Evolutionary conservation across 2,329 filamentous ascomycete genomes (phyloP).

Genomic region (Botrytis tulipae): DNA sequence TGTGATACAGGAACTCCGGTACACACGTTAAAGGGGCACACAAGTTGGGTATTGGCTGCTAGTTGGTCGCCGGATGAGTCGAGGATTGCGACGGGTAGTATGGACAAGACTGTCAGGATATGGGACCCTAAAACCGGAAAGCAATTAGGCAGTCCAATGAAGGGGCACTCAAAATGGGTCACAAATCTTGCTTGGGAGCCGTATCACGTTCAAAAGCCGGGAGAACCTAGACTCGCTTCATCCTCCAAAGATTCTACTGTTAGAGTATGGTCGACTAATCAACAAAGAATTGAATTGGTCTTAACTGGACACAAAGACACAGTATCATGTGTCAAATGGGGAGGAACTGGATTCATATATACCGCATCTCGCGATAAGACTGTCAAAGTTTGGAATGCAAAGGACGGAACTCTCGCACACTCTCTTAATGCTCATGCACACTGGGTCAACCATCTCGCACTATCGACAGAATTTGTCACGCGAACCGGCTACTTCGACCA

Average conservation of each 20-base stretch:
- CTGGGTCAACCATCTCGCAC: slow-evolving; percentile 91
- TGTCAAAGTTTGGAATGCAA: slow-evolving; percentile 84
- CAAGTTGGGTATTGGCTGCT: slow-evolving; percentile 85
- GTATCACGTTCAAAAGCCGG: slow-evolving; percentile 74
- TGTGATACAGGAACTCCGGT: slow-evolving; percentile 89
- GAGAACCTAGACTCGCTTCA: slow-evolving; percentile 77
- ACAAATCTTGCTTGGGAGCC: slow-evolving; percentile 90
- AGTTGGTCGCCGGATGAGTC: slow-evolving; percentile 82
- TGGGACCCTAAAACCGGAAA: slow-evolving; percentile 86
- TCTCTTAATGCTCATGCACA: slow-evolving; percentile 82
- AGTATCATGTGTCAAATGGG: slow-evolving; percentile 91
- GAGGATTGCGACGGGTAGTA: slow-evolving; percentile 82
- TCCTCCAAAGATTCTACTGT: slow-evolving; percentile 88
- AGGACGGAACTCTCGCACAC: slow-evolving; percentile 75
- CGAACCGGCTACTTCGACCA: slow-evolving; percentile 87
- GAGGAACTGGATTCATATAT: slow-evolving; percentile 82
- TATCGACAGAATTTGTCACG: slow-evolving; percentile 89
- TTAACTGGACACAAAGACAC: slow-evolving; percentile 85
- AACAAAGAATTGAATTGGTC: slow-evolving; percentile 75
- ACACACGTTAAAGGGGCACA: slow-evolving; percentile 82
- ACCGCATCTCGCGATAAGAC: slow-evolving; percentile 88
- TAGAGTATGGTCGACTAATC: slow-evolving; percentile 80
- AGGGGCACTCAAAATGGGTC: slow-evolving; percentile 87
- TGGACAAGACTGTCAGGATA: slow-evolving; percentile 87
- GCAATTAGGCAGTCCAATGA: slow-evolving; percentile 64